phyloP scores from a whole-genome alignment of 306 rosid species.

The Pyrus pyrifolia region DNA sequence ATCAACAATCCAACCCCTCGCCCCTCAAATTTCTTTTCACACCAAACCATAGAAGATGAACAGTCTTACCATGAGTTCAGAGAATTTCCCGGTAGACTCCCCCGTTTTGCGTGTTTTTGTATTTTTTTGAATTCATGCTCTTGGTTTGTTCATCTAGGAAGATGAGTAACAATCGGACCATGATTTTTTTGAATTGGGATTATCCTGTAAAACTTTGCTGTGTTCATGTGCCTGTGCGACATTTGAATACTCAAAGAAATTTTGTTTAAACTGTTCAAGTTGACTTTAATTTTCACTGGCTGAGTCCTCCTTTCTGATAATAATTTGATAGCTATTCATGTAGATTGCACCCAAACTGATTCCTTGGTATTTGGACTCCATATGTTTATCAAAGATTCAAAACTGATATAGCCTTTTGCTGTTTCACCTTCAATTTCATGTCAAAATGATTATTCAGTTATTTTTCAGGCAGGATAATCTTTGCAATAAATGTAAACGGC shows the following conservation, averaged over 20 bases:
- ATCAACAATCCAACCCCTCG: too few relatives aligned
- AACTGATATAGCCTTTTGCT: neutral
- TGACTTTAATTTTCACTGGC: neutral
- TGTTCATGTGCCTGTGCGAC: neutral
- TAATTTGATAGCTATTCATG: neutral
- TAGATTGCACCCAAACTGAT: neutral
- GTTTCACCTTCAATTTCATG: neutral
- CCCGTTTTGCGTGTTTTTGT: too few relatives aligned
- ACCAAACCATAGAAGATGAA: too few relatives aligned
- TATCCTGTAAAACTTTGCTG: neutral
- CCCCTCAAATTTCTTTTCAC: too few relatives aligned
- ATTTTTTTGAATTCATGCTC: too few relatives aligned
- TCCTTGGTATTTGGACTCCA: neutral
- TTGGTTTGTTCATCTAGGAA: too few relatives aligned
- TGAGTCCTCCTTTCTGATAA: neutral
- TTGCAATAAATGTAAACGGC: constrained; percentile 20
- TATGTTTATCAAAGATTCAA: neutral
- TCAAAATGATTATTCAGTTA: neutral
- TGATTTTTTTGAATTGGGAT: too few relatives aligned
- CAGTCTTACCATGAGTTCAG: too few relatives aligned
- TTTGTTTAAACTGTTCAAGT: neutral
- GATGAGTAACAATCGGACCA: too few relatives aligned
- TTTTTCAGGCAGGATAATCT: constrained; percentile 14
- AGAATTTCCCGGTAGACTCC: too few relatives aligned
- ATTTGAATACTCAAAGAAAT: neutral